Percentiles rank a stretch among this genome's conserved stretches.
phyloP scores from a whole-genome alignment of 2,329 filamentous ascomycete genomes.

The Ophiostoma sp. region DNA sequence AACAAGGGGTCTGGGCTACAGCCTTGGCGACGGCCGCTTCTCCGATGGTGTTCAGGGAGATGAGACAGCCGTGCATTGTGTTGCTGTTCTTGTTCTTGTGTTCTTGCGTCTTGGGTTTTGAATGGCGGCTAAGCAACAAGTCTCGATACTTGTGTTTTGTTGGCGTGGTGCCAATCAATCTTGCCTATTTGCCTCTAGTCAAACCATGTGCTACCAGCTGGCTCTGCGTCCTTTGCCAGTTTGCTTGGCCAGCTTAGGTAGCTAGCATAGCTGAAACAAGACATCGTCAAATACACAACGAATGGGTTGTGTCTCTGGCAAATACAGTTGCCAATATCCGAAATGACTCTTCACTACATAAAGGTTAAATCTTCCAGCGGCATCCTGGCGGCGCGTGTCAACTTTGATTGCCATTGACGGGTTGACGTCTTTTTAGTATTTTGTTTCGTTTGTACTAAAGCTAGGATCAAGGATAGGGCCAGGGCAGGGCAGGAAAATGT shows the following conservation, averaged over 20 bases:
- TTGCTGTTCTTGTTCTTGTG: background rate
- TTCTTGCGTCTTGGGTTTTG: background rate
- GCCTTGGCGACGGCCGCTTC: background rate
- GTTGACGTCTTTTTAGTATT: too few relatives aligned
- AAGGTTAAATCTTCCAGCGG: background rate
- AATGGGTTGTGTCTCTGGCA: background rate
- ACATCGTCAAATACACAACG: background rate
- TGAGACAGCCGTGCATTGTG: constrained; percentile 4
- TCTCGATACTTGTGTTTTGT: background rate
- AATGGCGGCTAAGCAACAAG: background rate
- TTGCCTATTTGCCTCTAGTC: background rate
- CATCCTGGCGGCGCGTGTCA: background rate
- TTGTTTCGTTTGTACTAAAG: background rate
- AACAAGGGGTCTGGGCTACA: constrained; percentile 1
- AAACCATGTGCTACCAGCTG: background rate
- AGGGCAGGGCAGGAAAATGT: background rate
- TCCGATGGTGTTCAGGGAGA: background rate
- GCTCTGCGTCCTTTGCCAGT: background rate
- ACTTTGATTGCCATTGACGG: background rate
- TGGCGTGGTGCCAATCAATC: background rate
- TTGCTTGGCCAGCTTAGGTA: background rate
- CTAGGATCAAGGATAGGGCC: background rate
- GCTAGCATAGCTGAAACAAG: constrained; percentile 1
- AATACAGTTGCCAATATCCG: background rate
- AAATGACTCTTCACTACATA: background rate